Conservation (phyloP, 495 filamentous ascomycete species). For the Neurospora sp. region DNA sequence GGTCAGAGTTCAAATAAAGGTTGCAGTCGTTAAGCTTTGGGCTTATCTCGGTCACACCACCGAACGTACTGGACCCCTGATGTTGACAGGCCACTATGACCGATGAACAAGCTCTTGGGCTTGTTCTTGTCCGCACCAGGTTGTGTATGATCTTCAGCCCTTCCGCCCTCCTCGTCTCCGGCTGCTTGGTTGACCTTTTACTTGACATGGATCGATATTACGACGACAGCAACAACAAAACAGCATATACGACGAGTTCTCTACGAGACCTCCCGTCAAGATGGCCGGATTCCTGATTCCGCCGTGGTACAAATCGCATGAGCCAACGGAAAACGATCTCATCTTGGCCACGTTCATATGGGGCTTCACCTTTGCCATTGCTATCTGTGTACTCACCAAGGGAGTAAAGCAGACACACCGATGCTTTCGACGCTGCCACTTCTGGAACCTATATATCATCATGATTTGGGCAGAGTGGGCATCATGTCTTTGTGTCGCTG, state of each 20-base stretch:
- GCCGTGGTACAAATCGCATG: conserved; percentile 7
- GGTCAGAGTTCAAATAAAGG: neutral
- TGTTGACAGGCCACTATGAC: neutral
- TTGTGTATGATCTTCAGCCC: neutral
- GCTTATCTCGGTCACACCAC: neutral
- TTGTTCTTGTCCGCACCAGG: neutral
- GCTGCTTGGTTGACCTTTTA: neutral
- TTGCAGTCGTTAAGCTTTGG: neutral
- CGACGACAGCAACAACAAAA: neutral
- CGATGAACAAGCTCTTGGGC: neutral
- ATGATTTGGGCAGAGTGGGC: conserved; percentile 22
- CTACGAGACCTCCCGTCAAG: neutral
- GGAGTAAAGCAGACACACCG: conserved; percentile 16
- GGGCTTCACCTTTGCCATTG: conserved; percentile 18
- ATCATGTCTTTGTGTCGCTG: conserved; percentile 6
- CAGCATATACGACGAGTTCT: neutral
- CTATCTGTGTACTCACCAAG: conserved; percentile 10
- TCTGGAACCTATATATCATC: conserved; percentile 15
- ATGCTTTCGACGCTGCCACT: conserved; percentile 7
- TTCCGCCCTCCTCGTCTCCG: neutral
- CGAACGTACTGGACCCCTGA: neutral
- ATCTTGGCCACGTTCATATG: conserved; percentile 20
- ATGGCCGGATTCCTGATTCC: conserved; percentile 13
- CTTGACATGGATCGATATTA: neutral
- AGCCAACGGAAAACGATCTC: conserved; percentile 6